Evolutionary conservation across 306 rosid species (phyloP).

Genomic region (Fragaria iinumae): DNA sequence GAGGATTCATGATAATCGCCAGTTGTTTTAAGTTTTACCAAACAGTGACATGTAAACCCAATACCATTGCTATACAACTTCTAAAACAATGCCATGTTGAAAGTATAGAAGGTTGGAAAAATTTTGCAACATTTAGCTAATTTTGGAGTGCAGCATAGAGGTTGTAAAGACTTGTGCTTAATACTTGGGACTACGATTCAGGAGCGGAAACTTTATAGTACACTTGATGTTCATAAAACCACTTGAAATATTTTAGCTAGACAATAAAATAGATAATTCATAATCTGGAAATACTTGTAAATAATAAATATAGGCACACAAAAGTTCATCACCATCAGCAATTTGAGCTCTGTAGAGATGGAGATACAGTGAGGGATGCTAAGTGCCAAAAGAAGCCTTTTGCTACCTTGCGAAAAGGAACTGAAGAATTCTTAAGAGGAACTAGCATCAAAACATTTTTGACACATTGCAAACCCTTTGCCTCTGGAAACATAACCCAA

Average conservation of each 20-base stretch:
- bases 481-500: neutral
- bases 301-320: neutral
- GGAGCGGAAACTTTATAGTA: neutral
- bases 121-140: too few species aligned
- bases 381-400: neutral
- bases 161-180: neutral
- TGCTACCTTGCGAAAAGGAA: neutral
- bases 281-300: neutral
- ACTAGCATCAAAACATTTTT: neutral
- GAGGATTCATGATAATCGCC: too few species aligned
- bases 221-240: neutral
- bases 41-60: too few species aligned
- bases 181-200: too few species aligned
- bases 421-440: neutral
- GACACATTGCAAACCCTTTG: neutral
- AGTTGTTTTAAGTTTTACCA: too few species aligned
- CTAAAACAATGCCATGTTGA: too few species aligned
- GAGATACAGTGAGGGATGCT: neutral
- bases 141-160: neutral
- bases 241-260: neutral
- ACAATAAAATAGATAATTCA: neutral
- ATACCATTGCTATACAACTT: too few species aligned
- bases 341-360: neutral
- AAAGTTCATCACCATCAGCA: neutral
- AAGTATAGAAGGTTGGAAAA: too few species aligned